A percentile compares a stretch with the other conserved stretches of the same genome.
Evolutionary conservation across 176 grass and related monocot genomes (phyloP).

Genomic region (Phragmites australis): DNA sequence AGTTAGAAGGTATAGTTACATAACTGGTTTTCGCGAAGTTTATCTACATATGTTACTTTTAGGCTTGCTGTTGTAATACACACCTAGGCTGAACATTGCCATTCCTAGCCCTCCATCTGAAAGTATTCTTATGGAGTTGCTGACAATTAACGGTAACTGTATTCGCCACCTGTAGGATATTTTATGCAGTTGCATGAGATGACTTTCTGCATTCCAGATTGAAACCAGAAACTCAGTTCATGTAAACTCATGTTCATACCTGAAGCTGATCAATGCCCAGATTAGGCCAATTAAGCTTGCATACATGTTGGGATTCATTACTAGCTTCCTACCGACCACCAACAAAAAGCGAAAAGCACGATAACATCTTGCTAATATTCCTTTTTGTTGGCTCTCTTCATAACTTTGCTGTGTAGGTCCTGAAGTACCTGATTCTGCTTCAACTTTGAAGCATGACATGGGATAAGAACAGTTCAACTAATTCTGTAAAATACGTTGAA

Average conservation of each 20-base stretch:
- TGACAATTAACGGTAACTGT: constrained; percentile 58
- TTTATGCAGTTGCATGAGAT: neutral
- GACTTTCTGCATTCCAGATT: constrained; percentile 8
- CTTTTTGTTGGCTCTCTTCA: constrained; percentile 49
- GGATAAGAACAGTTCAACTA: constrained; percentile 21
- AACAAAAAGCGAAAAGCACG: constrained; percentile 47
- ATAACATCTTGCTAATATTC: constrained; percentile 51
- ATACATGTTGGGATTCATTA: constrained; percentile 83
- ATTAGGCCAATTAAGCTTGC: constrained; percentile 62
- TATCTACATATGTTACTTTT: constrained; percentile 25
- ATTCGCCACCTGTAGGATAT: constrained; percentile 62
- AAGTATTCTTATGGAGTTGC: constrained; percentile 72
- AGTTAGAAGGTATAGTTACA: neutral
- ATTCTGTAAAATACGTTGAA: neutral
- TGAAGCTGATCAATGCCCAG: constrained; percentile 86
- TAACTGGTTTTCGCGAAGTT: neutral
- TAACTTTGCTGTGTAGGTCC: constrained; percentile 42
- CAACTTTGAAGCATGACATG: constrained; percentile 33
- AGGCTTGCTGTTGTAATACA: constrained; percentile 18
- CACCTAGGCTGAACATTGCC: constrained; percentile 98
- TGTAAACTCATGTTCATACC: constrained; percentile 45
- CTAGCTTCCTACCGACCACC: constrained; percentile 61
- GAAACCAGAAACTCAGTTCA: constrained; percentile 13
- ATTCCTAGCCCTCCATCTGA: constrained; percentile 93
- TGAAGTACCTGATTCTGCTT: constrained; percentile 41